Percentiles rank a stretch among this genome's conserved stretches.
phyloP scores from a whole-genome alignment of 2,329 filamentous ascomycete genomes.

The Botrytis fabae region DNA sequence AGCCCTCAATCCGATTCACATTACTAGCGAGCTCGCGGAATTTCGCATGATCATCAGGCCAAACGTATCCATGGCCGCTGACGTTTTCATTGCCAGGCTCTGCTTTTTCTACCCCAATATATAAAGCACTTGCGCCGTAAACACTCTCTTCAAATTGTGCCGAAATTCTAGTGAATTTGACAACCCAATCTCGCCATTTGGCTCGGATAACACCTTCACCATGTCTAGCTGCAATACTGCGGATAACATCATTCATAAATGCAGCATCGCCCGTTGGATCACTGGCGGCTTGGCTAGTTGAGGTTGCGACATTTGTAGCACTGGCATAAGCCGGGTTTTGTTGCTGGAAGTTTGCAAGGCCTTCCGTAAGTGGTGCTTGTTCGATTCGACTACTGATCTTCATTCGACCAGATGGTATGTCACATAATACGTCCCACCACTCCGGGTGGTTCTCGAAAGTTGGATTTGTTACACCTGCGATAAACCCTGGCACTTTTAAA shows the following conservation, averaged over 20 bases:
- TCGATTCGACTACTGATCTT: constrained; percentile 93
- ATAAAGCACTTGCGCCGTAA: constrained; percentile 87
- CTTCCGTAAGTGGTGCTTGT: constrained; percentile 76
- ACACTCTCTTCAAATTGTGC: constrained; percentile 95
- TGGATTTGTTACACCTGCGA: constrained; percentile 95
- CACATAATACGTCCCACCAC: constrained; percentile 98
- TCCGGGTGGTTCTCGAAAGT: constrained; percentile 92
- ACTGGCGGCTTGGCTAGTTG: constrained; percentile 38
- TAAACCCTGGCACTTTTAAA: constrained; percentile 93
- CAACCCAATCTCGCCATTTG: constrained; percentile 94
- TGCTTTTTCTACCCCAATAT: constrained; percentile 75
- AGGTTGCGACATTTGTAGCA: constrained; percentile 46
- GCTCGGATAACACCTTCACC: constrained; percentile 87
- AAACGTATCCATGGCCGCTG: constrained; percentile 90
- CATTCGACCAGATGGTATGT: constrained; percentile 86
- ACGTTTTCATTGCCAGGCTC: constrained; percentile 59
- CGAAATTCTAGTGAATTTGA: constrained; percentile 87
- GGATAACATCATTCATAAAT: constrained; percentile 85
- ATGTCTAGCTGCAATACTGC: constrained; percentile 80
- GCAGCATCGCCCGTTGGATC: constrained; percentile 83
- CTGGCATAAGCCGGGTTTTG: constrained; percentile 62
- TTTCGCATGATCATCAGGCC: constrained; percentile 79
- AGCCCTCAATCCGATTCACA: constrained; percentile 90
- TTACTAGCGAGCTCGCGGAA: constrained; percentile 87
- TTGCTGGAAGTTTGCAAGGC: constrained; percentile 83